Percentiles rank a stretch among this genome's conserved stretches.
Conservation (phyloP, 176 grass and related monocot genomes). For the Zea mays region Zm-B73-REFERENCE-NAM-5.0 NC_050096.1:251912501-251913000, state of each 20-base stretch:
- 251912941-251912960: neutral
- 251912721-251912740: neutral
- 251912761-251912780: constrained; percentile 12
- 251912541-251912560: neutral
- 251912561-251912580: constrained; percentile 30
- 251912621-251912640: constrained; percentile 11
- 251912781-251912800: neutral
- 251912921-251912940: neutral
- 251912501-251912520: too few species aligned
- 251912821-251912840: neutral
- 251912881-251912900: neutral
- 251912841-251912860: neutral
- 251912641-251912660: constrained; percentile 1
- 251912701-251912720: neutral
- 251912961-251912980: neutral
- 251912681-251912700: neutral
- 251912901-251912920: neutral
- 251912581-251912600: constrained; percentile 11
- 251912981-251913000: neutral
- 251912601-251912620: neutral
- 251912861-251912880: neutral
- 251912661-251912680: constrained; percentile 32
- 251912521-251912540: neutral
- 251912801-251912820: neutral
- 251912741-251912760: constrained; percentile 5